phyloP scores from a whole-genome alignment of 345 rosid species.

The Arabis hirsuta region DNA sequence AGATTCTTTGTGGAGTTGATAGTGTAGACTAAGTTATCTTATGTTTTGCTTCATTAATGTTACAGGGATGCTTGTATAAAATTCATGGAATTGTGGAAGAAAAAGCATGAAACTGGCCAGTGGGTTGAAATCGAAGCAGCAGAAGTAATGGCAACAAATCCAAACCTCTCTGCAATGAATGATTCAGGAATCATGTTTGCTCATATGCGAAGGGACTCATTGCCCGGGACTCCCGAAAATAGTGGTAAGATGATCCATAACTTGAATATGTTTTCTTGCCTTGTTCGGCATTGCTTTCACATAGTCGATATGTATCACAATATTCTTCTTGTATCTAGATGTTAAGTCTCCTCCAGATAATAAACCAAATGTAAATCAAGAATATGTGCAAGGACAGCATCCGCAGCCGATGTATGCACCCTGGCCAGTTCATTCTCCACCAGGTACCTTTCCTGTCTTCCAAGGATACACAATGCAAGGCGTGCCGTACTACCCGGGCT shows the following conservation, averaged over 20 bases:
- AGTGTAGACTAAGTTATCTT: slow-evolving; percentile 20
- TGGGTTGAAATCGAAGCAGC: slow-evolving; percentile 89
- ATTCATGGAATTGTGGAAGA: slow-evolving; percentile 85
- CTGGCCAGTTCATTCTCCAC: slow-evolving; percentile 92
- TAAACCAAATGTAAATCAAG: slow-evolving; percentile 58
- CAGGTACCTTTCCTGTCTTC: slow-evolving; percentile 72
- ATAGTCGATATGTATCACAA: slow-evolving; percentile 10
- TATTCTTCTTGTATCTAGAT: slow-evolving; percentile 48
- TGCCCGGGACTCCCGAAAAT: slow-evolving; percentile 58
- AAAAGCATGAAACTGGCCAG: slow-evolving; percentile 92
- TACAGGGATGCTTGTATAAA: slow-evolving; percentile 86
- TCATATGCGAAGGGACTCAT: slow-evolving; percentile 54
- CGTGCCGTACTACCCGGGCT: slow-evolving; percentile 73
- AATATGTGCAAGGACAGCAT: slow-evolving; percentile 73
- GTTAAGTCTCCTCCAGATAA: slow-evolving; percentile 60
- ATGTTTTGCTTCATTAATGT: slow-evolving; percentile 39
- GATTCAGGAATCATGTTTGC: slow-evolving; percentile 69
- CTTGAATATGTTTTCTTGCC: neutral
- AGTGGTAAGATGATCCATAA: slow-evolving; percentile 49
- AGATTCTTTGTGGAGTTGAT: slow-evolving; percentile 9
- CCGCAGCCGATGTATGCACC: slow-evolving; percentile 76
- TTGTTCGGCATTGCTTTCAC: slow-evolving; percentile 19
- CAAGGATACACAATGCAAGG: slow-evolving; percentile 93
- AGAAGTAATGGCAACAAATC: slow-evolving; percentile 59
- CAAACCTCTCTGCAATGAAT: slow-evolving; percentile 63